Evolutionary conservation across 805 yeast genomes (phyloP).

Genomic region (Yarrowia sp.): DNA sequence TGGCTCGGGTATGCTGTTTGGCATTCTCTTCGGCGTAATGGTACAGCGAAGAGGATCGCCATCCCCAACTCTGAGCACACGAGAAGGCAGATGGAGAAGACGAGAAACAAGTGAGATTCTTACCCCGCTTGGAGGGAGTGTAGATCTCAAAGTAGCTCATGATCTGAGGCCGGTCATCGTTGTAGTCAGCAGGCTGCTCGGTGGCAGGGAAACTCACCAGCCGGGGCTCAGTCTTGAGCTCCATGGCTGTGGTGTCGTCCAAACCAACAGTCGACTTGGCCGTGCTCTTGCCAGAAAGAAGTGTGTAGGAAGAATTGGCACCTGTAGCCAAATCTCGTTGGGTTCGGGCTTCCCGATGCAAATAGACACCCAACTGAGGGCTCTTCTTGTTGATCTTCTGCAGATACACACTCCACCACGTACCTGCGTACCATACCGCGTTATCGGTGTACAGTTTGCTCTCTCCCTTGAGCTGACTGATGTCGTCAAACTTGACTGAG

Average conservation of each 20-base stretch:
- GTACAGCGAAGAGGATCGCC: constrained; percentile 50
- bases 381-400: constrained; percentile 57
- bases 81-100: constrained; percentile 63
- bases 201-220: constrained; percentile 20
- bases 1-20: constrained; percentile 26
- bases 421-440: constrained; percentile 66
- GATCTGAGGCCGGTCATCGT: constrained; percentile 57
- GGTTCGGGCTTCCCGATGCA: constrained; percentile 55
- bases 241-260: constrained; percentile 33
- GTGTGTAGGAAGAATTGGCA: constrained; percentile 1
- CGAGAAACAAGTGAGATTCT: constrained; percentile 59
- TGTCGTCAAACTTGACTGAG: constrained; percentile 59
- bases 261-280: constrained; percentile 16
- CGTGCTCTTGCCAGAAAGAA: constrained; percentile 31
- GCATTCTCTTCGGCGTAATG: constrained; percentile 58
- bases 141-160: constrained; percentile 61
- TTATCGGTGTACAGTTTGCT: constrained; percentile 59
- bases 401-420: constrained; percentile 63
- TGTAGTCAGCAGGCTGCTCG: constrained; percentile 48
- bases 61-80: constrained; percentile 66
- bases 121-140: constrained; percentile 59
- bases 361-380: constrained; percentile 62
- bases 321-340: constrained; percentile 43
- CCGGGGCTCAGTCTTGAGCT: constrained; percentile 28
- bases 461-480: constrained; percentile 55